Evolutionary conservation across 1,284 basidiomycete species (phyloP), one percentile per base, ranked within the genome.

Genomic region (Taiwanofungus camphoratus): DNA sequence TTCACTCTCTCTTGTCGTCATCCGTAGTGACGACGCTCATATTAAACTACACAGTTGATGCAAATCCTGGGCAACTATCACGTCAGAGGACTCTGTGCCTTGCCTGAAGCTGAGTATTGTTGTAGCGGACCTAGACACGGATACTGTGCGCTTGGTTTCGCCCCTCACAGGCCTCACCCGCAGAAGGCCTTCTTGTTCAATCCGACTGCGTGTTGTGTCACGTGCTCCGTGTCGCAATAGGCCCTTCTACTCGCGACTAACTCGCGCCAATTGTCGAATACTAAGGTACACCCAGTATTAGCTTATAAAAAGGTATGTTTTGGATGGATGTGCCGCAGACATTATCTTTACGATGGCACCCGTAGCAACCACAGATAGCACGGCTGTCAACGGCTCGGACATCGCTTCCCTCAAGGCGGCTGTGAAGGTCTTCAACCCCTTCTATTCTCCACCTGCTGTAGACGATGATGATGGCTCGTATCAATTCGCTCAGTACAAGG

Each of bases 401-500:
- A 45, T 48, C 38, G 41, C 41, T 34, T 40, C 41, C 18, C 42
- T 50, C 15, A 55, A 55, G 45, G 48, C 49, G 29, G 45, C 46
- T 37, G 48, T 53, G 23, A 54, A 55, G 43, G 51, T 71, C 31
- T 67, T 77, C 63, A 84, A 84, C 54, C 77, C 80, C 0, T 84
- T 85, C 62, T 82, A 84, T 52, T 82, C 79, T 2, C 82, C 82
- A 36, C 66, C 70, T 20, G 65, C 66, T 15, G 71, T 62, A 2
- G 73, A 76, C 40, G 70, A 76, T 35, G 69, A 59, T 48, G 65
- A 72, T 41, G 35, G 31, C 16, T 56, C 52, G 24, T 87, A 88
- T 62, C 56, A 74, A 54, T 76, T 69, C 52, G 70, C 75, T 19
- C 64, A 78, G 30, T 83, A 76, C 62, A 84, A 81, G 70, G 83